Percentiles rank a stretch among this genome's conserved stretches.
phyloP scores from a whole-genome alignment of 768 basidiomycete species.

The Lyophyllum semitale region DNA sequence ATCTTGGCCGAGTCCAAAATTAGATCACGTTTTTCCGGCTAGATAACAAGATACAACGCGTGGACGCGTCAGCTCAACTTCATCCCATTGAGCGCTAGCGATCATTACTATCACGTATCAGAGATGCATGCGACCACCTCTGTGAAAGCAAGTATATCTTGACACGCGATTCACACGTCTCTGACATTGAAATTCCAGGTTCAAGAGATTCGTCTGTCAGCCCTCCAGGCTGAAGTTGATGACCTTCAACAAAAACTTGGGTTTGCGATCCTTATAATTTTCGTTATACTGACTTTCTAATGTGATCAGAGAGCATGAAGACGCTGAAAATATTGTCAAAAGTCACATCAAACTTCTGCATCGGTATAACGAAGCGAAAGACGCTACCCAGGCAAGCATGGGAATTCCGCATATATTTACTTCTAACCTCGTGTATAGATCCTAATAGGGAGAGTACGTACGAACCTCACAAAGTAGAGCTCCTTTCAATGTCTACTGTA shows the following conservation, averaged over 20 bases:
- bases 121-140: constrained; percentile 30
- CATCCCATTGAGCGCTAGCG: too few species aligned
- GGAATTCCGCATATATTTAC: constrained; percentile 3
- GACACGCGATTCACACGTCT: not conserved
- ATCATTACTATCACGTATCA: not conserved
- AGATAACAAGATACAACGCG: too few species aligned
- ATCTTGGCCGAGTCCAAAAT: too few species aligned
- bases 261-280: constrained; percentile 13
- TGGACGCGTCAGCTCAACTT: too few species aligned
- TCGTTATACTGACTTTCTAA: not conserved
- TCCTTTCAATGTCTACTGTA: constrained; percentile 24
- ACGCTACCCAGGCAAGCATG: constrained; percentile 68
- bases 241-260: constrained; percentile 28
- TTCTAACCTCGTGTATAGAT: constrained; percentile 44
- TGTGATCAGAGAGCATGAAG: constrained; percentile 19
- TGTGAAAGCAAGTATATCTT: constrained; percentile 17
- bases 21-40: too few species aligned
- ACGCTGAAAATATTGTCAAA: constrained; percentile 41
- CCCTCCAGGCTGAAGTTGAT: constrained; percentile 29
- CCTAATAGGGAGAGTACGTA: constrained; percentile 73
- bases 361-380: constrained; percentile 80
- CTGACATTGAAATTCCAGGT: constrained; percentile 14
- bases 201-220: constrained; percentile 25
- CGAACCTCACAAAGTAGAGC: not conserved
- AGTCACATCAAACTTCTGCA: constrained; percentile 73